These are phyloP conservation scores for Scutellaria baicalensis DNA, from an alignment of 257 asterid species.

Conservation along the genomic window DNA sequence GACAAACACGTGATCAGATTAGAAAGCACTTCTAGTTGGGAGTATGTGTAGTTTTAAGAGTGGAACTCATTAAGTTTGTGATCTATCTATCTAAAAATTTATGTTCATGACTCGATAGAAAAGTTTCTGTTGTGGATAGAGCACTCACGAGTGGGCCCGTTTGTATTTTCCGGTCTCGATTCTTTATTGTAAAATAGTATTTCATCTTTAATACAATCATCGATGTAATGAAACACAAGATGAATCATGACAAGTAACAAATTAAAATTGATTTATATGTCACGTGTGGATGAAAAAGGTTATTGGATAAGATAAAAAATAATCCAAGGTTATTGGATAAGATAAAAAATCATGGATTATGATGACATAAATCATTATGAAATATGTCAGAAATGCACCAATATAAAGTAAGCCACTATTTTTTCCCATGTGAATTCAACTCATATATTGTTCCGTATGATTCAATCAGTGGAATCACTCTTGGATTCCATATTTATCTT, in stretches of 20 bases:
- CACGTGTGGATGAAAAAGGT: no score
- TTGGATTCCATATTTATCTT: no score
- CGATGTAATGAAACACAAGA: no score
- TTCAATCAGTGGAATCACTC: neutral
- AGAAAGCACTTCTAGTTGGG: neutral
- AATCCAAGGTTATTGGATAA: neutral
- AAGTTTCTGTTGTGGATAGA: neutral
- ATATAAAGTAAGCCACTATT: neutral
- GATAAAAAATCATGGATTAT: neutral
- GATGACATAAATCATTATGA: neutral
- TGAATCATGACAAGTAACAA: no score
- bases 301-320: neutral
- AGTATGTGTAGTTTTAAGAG: neutral
- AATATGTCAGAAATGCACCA: neutral
- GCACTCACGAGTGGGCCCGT: neutral
- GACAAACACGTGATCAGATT: neutral
- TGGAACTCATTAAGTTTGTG: neutral
- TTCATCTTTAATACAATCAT: no score
- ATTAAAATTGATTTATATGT: no score
- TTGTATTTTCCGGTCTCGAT: no score
- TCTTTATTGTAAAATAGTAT: no score
- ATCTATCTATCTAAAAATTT: neutral
- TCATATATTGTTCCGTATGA: no score
- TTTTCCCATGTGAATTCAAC: neutral
- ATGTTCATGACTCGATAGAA: neutral